Evolutionary conservation across 1,284 basidiomycete genomes (phyloP).

Genomic region (Sporisorium iseilematis-ciliati): DNA sequence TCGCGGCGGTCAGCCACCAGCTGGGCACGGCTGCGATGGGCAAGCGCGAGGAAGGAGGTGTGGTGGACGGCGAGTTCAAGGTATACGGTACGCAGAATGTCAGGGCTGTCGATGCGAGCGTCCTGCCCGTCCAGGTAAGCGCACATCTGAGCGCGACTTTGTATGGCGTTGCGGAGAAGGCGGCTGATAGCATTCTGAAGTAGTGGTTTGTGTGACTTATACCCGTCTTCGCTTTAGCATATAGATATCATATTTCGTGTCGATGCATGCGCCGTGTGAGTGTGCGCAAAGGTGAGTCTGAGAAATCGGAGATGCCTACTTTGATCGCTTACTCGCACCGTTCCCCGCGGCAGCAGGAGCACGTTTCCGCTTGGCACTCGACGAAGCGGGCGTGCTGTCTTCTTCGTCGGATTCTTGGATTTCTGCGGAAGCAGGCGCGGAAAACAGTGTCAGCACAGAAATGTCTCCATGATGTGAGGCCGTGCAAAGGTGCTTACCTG

Average conservation of each 20-base stretch:
- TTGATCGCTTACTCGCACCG: constrained; percentile 13
- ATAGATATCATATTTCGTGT: too few species aligned
- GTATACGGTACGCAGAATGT: constrained; percentile 69
- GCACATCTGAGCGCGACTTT: constrained; percentile 57
- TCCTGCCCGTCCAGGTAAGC: constrained; percentile 54
- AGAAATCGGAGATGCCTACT: background rate
- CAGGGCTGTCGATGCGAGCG: constrained; percentile 60
- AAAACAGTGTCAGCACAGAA: background rate
- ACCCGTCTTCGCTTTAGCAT: too few species aligned
- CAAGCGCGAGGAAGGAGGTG: constrained; percentile 74
- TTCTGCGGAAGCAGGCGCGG: constrained; percentile 8
- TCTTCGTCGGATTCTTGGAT: constrained; percentile 45
- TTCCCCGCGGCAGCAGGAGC: background rate
- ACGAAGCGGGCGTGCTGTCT: constrained; percentile 32
- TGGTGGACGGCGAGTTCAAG: constrained; percentile 67
- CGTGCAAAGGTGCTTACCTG: constrained; percentile 16
- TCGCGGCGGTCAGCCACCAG: constrained; percentile 73
- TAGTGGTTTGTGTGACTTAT: background rate
- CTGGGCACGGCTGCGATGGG: constrained; percentile 78
- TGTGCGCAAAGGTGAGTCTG: background rate
- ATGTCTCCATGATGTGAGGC: too few species aligned
- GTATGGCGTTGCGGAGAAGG: constrained; percentile 60
- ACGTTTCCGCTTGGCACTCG: constrained; percentile 27
- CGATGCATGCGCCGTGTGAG: background rate
- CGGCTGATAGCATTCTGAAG: constrained; percentile 44